Percentiles rank a stretch among this genome's conserved stretches.
Conservation (phyloP, 2,329 filamentous ascomycete genomes). For the Tolypocladium ophioglossoides region DNA sequence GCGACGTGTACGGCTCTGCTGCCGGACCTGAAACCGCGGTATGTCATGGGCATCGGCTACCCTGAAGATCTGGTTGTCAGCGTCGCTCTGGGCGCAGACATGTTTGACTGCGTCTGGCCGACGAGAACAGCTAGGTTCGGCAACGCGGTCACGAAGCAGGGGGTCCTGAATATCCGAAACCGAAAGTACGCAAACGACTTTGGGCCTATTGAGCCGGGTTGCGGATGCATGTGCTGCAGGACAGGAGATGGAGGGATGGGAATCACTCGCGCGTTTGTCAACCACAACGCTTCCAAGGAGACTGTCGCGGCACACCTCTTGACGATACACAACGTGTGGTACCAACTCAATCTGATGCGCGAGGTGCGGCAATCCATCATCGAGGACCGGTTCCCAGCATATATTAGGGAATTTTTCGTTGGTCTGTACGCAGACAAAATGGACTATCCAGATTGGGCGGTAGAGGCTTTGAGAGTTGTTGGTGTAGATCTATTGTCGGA, state of each 20-base stretch:
- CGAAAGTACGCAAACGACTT: conserved; percentile 71
- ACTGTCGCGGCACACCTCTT: conserved; percentile 78
- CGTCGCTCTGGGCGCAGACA: conserved; percentile 88
- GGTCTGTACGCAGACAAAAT: conserved; percentile 52
- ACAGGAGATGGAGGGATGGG: conserved; percentile 60
- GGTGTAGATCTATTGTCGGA: conserved; percentile 50
- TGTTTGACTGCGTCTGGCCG: conserved; percentile 99
- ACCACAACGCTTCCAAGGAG: conserved; percentile 89
- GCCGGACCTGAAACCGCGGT: conserved; percentile 87
- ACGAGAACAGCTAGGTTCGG: conserved; percentile 93
- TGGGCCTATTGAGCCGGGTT: conserved; percentile 70
- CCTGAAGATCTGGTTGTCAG: conserved; percentile 93
- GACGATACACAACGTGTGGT: conserved; percentile 94
- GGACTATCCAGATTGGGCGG: conserved; percentile 75
- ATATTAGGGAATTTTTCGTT: conserved; percentile 68
- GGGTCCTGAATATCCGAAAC: conserved; percentile 77
- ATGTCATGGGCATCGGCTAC: conserved; percentile 98
- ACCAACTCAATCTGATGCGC: conserved; percentile 77
- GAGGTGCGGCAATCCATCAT: conserved; percentile 66
- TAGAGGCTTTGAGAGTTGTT: conserved; percentile 67
- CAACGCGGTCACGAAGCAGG: conserved; percentile 75
- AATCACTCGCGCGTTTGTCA: conserved; percentile 78
- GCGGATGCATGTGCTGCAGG: conserved; percentile 69
- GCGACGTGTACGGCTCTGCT: conserved; percentile 74
- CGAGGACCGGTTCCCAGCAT: conserved; percentile 68